phyloP scores from a whole-genome alignment of 495 filamentous ascomycete species.

The Bathelium albidoporum region DNA sequence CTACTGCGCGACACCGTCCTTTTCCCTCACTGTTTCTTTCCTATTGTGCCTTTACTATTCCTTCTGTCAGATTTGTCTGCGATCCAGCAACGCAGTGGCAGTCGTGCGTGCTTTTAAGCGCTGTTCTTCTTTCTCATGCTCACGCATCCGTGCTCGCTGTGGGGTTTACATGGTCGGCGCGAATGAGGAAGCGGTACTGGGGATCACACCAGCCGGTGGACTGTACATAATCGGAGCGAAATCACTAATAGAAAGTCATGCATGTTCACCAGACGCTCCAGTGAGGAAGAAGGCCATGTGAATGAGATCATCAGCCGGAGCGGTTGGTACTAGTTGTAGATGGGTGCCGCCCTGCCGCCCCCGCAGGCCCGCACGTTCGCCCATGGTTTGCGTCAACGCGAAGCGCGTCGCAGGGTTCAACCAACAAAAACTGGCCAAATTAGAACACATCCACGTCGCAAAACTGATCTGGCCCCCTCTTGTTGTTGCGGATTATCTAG shows the following conservation, averaged over 20 bases:
- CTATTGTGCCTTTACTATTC: not conserved
- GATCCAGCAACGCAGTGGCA: too few relatives aligned
- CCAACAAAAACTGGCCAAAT: not conserved
- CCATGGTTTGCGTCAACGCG: too few relatives aligned
- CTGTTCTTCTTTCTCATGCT: not conserved
- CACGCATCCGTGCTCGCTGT: not conserved
- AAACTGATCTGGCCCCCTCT: not conserved
- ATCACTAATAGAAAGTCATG: constrained; percentile 3
- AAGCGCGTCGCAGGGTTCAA: not conserved
- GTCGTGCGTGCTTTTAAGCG: not conserved
- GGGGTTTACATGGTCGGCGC: not conserved
- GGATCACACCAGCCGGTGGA: not conserved
- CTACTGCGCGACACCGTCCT: not conserved
- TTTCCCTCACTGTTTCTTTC: not conserved
- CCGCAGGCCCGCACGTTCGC: too few relatives aligned
- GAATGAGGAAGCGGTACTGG: not conserved
- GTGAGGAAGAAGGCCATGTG: not conserved
- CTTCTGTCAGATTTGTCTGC: not conserved
- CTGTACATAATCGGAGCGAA: not conserved
- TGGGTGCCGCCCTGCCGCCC: not conserved
- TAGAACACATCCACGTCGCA: not conserved
- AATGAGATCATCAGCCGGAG: not conserved
- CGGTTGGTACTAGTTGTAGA: not conserved
- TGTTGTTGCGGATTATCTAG: not conserved
- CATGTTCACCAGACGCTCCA: not conserved